Base-by-base conservation (phyloP, 192 early-diverging fungal genomes). In the Linderina pennispora region DNA sequence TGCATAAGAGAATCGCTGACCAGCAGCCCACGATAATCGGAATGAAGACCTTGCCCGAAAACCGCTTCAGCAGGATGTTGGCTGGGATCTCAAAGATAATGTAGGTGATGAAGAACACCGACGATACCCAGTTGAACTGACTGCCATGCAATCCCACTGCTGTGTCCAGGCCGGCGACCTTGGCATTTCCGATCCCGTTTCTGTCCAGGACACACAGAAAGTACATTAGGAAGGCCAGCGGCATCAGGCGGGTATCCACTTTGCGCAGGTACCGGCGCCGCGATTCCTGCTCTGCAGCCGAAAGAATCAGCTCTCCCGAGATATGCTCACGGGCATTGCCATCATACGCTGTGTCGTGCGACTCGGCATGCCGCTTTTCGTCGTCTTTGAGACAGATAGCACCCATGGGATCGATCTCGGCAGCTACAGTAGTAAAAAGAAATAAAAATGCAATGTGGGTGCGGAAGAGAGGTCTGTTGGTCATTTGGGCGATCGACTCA, bases 61-160 rank as follows among this genome's bases (percentile, higher is more conserved):
- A 31, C 3, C 54, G 60, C 16, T 77, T 79, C 35, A 85, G 51
- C 8, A 82, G 45, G 43, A 79, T 44, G 60, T 85, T 87, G 13
- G 81, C 78, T 4, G 83, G 85, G 17, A 87, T 57, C 53, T 85
- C 82, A 55, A 80, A 87, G n/a, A 82, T 7, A 33, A 83, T 74
- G 53, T 84, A 78, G 2, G 32, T 43, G 36, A 72, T 21, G 11
- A 62, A 59, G 49, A 63, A 65, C 18, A 42, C 24, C 19, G 45
- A 53, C 16, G 50, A 38, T 10, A 33, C 45, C 32, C 38, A 55
- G 16, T 21, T 44, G 32, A 31, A 36, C n/a, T 40, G 38, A 14
- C 21, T 40, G 6, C 36, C 18, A 13, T 40, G 42, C 50, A 75
- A 44, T 20, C 56, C 25, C 10, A 80, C 43, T 47, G 66, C 46